Base-by-base conservation (phyloP, 116 monocot genomes). In the Iris pallida region DNA sequence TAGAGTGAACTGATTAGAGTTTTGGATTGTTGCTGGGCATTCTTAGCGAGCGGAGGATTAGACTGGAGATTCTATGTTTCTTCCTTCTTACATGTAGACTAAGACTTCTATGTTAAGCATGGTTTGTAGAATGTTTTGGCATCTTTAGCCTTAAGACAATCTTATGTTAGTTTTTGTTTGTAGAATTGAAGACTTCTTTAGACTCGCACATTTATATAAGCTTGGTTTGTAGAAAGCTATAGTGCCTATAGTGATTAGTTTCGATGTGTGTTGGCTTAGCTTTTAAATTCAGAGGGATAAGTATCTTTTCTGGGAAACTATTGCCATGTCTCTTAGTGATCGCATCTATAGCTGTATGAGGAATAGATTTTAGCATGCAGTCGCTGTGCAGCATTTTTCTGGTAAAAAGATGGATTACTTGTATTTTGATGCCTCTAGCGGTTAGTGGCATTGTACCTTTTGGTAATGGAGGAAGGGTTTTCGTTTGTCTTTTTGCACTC, bases 121-220 rank as follows among this genome's bases (percentile, higher is more conserved):
- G 16, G 19, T 30, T 30, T 57, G 56, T 19, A 57, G 56, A 57
- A 57, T 18, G 30, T 7, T 30, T 6, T 17, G 6, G 6, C 17
- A 57, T 19, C 56, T 18, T 19, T 57, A 57, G 56, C 7, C 19
- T 57, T 16, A 13, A 19, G 19, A 57, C 18, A 1, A 30, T 30
- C 30, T 57, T 57, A 57, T 57, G 57, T 10, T 57, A 57, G 57
- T 17, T 57, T 57, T 57, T 57, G 19, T 30, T 30, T 57, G 56
- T 19, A 57, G 56, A 57, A 57, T 18, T 7, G 2, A 18, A 18
- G 6, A 7, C 17, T 18, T 19, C 56, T 18, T 19, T 57, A 57
- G 56, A 19, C 19, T 57, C 19, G 6, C 5, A 57, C 18, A 57
- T 7, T 57, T 57, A 7, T 18, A 6, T 19, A 18, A 19, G 56